Conservation (phyloP, 495 filamentous ascomycete species). For the Aspergillus taichungensis region DNA sequence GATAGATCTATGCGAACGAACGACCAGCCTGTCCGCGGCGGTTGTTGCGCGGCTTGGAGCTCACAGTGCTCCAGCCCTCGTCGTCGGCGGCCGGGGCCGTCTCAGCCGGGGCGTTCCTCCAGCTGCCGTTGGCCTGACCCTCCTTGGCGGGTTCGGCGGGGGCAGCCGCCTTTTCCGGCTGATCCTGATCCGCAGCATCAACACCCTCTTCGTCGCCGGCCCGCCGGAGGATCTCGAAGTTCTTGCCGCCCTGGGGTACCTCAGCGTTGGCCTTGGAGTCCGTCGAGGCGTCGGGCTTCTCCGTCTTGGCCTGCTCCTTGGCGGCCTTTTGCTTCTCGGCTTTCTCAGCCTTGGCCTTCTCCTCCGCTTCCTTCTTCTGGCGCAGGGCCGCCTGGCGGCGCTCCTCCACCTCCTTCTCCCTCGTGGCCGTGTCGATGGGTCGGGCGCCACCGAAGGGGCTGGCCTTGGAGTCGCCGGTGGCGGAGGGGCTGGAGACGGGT, state of each 20-base stretch:
- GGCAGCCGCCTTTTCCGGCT: conserved; percentile 18
- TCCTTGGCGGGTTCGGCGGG: conserved; percentile 33
- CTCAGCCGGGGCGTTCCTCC: conserved; percentile 20
- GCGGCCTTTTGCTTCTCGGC: conserved; percentile 43
- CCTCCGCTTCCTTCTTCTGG: conserved; percentile 81
- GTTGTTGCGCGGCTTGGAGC: conserved; percentile 44
- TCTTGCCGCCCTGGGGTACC: conserved; percentile 33
- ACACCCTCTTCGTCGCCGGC: conserved; percentile 38
- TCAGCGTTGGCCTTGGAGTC: conserved; percentile 39
- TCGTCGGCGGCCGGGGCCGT: conserved; percentile 42
- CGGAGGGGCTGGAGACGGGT: conserved; percentile 39
- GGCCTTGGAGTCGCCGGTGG: conserved; percentile 58
- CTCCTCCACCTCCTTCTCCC: conserved; percentile 84
- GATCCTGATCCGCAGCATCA: conserved; percentile 28
- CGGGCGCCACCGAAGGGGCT: conserved; percentile 88
- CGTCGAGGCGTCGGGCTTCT: conserved; percentile 38
- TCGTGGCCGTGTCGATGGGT: conserved; percentile 80
- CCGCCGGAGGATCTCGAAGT: conserved; percentile 48
- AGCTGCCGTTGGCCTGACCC: conserved; percentile 33
- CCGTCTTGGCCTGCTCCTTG: conserved; percentile 46
- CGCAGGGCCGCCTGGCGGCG: conserved; percentile 63
- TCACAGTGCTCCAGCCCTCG: conserved; percentile 73
- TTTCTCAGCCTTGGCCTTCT: conserved; percentile 73
- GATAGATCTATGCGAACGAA: conserved; percentile 39
- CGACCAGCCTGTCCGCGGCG: conserved; percentile 42